phyloP scores from a whole-genome alignment of 352 stramenopile genomes.

The Pythium grandisporangium region DNA sequence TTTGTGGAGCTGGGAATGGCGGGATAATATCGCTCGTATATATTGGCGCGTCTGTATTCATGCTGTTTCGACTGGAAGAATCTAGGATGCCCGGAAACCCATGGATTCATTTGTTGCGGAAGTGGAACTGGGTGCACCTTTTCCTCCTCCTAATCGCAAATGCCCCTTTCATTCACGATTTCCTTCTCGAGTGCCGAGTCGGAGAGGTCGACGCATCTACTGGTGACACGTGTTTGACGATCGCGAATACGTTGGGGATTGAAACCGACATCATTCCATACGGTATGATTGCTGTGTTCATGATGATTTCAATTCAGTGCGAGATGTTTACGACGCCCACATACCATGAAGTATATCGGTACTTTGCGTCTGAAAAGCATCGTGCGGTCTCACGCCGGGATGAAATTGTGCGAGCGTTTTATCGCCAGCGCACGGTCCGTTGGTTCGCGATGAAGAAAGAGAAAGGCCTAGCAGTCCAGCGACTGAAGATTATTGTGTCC shows the following conservation, averaged over 20 bases:
- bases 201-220: constrained; percentile 8
- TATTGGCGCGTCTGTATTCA: constrained; percentile 50
- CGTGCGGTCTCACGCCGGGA: constrained; percentile 35
- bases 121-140: constrained; percentile 78
- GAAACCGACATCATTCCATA: constrained; percentile 36
- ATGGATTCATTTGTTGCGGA: constrained; percentile 70
- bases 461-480: constrained; percentile 73
- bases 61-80: constrained; percentile 76
- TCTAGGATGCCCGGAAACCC: constrained; percentile 33
- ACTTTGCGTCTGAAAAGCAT: constrained; percentile 38
- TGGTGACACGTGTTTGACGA: constrained; percentile 41
- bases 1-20: constrained; percentile 58
- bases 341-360: constrained; percentile 46
- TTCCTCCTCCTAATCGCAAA: constrained; percentile 73
- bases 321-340: constrained; percentile 55
- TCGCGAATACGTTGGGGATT: constrained; percentile 62
- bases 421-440: constrained; percentile 49
- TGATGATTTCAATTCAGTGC: constrained; percentile 78
- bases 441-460: constrained; percentile 80
- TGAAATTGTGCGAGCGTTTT: constrained; percentile 58
- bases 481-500: constrained; percentile 81
- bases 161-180: constrained; percentile 41
- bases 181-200: constrained; percentile 42
- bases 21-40: constrained; percentile 71
- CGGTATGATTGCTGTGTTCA: constrained; percentile 70